Evolutionary conservation across 2,329 filamentous ascomycete species (phyloP), one percentile per base, ranked within the genome.

Genomic region (Talaromyces sp.): DNA sequence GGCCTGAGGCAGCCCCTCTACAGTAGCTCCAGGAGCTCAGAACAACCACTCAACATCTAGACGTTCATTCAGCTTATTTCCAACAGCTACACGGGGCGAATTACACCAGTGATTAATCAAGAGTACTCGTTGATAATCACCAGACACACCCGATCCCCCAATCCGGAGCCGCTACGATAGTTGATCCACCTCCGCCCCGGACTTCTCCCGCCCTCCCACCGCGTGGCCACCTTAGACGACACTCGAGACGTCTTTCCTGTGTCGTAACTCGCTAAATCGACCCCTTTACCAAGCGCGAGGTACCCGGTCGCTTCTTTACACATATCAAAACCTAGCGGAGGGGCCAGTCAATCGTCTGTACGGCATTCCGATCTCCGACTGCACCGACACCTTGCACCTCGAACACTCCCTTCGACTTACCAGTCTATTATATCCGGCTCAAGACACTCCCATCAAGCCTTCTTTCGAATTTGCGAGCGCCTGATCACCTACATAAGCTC

Each of bases 11-110:
- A 48, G 6, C 39, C 32, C 35, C 9, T 51, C 52, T 52, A n/a
- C n/a, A n/a, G n/a, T n/a, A 62, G 62, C 57, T 64, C 62, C 61
- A 56, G 62, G 56, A 64, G 61, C 62, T 64, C 57, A 61, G 58
- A 60, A 61, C 60, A 61, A 51, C 52, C 55, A 55, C 48, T 47
- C 56, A 51, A 52, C 52, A 50, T 35, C 52, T 49, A 52, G 52
- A 42, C 45, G 20, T 42, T 53, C 47, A 47, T n/a, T 32, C 43
- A 30, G 39, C 24, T 36, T 17, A 33, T 33, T 19, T 14, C 29
- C 43, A 27, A 24, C 30, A 13, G 43, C 33, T n/a, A 10, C 36
- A 22, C 36, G 19, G 24, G 30, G 30, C 35, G 30, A 19, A 35
- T 5, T 27, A 20, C 43, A 16, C 14, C 27, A 24, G 17, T 36